Base-by-base conservation (phyloP, 768 basidiomycete species). In the Dacryopinax spathularia region DNA sequence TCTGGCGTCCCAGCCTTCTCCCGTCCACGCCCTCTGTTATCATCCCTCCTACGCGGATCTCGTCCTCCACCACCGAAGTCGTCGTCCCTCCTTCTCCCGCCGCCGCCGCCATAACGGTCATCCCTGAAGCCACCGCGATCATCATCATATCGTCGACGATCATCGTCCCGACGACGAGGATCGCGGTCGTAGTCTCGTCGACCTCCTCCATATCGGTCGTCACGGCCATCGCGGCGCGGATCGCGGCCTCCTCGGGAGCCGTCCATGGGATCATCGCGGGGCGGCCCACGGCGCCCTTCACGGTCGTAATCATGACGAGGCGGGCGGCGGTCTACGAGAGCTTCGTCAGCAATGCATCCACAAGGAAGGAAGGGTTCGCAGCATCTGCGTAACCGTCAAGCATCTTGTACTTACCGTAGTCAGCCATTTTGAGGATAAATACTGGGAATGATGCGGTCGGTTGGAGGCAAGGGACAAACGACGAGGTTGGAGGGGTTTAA, bases 1-100 rank as follows among this genome's bases (percentile, higher is more conserved):
- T 90, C 89, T 1, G 86, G 88, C 15, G 88, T 85, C 22, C 84
- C 87, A 27, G 75, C 73, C 10, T 79, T 78, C 35, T 80, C 79
- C 36, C 72, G 73, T 22, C 74, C 73, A 64, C 81, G 77, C 7
- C 48, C 48, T 10, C 48, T 13, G 25, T 56, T 29, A 56, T 34
- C 62, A 62, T n/a, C 22, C 44, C 44, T 31, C 33, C 31, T 34
- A 60, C 63, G 60, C 33, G 15, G 37, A 31, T 79, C 80, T 43
- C 79, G 80, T 56, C 81, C 80, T 60, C 81, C 76, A 41, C 82
- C 80, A 31, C 81, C 74, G 36, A 56, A 56, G 29, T 56, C 48
- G 5, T 56, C 48, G 5, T 56, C 48, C 31, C 48, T 56, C 48
- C 48, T 56, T 20, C 48, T 56, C 29, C 48, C 48, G 4, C 48